Conservation (phyloP, 306 rosid genomes). For the Inga oerstediana region DNA sequence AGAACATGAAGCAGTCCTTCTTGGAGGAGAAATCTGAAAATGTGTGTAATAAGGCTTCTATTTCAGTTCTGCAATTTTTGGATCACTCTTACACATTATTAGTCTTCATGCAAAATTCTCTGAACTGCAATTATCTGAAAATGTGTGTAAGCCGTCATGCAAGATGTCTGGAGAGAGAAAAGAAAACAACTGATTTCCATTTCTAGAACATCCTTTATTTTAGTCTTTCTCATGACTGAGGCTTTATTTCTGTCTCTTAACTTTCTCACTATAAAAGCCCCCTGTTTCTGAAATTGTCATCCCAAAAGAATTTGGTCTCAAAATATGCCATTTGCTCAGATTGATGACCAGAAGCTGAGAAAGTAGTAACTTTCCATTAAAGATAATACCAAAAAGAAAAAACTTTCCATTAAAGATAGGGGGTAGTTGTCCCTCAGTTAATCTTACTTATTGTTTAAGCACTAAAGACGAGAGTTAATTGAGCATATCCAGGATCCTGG, state of each 20-base stretch:
- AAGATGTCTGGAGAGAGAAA: background rate
- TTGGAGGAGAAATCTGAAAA: background rate
- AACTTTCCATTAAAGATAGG: conserved; percentile 15
- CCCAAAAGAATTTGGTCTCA: conserved; percentile 13
- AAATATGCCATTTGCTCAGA: background rate
- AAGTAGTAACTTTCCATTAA: conserved; percentile 1
- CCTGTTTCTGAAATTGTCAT: conserved; percentile 15
- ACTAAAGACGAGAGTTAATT: conserved; percentile 3
- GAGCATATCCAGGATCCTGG: background rate
- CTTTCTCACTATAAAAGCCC: background rate
- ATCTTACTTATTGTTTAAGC: conserved; percentile 12
- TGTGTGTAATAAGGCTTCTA: background rate
- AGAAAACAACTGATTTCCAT: background rate
- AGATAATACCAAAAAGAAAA: background rate
- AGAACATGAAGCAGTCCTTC: background rate
- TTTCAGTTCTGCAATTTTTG: background rate
- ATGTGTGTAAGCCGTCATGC: background rate
- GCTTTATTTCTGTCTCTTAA: conserved; percentile 9
- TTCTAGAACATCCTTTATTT: background rate
- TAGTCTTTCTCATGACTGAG: background rate
- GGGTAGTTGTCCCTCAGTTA: background rate
- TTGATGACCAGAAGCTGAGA: background rate
- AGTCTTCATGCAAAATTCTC: background rate
- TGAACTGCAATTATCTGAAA: no score
- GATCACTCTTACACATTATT: background rate